Base-by-base conservation (phyloP, 2,329 filamentous ascomycete species). In the Sporothrix phasma region DNA sequence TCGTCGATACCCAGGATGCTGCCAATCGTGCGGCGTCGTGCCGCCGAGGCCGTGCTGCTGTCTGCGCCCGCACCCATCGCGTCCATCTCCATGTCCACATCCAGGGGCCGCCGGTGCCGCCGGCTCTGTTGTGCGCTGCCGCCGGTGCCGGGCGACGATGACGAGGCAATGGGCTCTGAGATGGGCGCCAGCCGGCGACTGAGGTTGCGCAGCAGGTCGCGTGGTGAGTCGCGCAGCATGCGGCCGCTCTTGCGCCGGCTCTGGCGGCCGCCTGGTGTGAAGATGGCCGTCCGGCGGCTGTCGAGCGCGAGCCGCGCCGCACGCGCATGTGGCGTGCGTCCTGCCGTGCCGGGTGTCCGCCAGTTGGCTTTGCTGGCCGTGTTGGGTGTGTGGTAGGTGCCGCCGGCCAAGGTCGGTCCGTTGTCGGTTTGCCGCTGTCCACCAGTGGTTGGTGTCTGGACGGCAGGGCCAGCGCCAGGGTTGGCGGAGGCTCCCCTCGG, bases 271-370 rank as follows among this genome's bases (percentile, higher is more conserved):
- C 83, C 84, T 0, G 85, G 85, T 0, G 85, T 88, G 66, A 85
- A 79, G 56, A 84, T 76, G 54, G 82, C 82, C 2, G 81, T 80
- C 47, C 85, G 81, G 5, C 84, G 82, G 67, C 81, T 79, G 68
- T 86, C 80, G 61, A 87, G 77, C 37, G 84, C 80, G 53, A 81
- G 78, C 56, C 80, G 80, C 49, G 85, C 85, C 11, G 84, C 84
- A 68, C 81, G 81, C 54, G 81, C 84, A 71, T 88, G 85, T 0
- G 85, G 85, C 19, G 85, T 87, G 7, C 72, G 71, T 46, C 77
- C 75, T 71, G 37, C 75, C 69, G 76, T 77, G 60, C 75, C 68
- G 4, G 69, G 69, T 7, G 69, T 69, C 24, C 45, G 24, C 15
- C 70, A 68, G 15, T 8, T 43, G 37, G 39, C 34, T 59, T 60